Evolutionary conservation across 805 yeast species (phyloP), one percentile per base, ranked within the genome.

Genomic region (Saturnispora quitensis): DNA sequence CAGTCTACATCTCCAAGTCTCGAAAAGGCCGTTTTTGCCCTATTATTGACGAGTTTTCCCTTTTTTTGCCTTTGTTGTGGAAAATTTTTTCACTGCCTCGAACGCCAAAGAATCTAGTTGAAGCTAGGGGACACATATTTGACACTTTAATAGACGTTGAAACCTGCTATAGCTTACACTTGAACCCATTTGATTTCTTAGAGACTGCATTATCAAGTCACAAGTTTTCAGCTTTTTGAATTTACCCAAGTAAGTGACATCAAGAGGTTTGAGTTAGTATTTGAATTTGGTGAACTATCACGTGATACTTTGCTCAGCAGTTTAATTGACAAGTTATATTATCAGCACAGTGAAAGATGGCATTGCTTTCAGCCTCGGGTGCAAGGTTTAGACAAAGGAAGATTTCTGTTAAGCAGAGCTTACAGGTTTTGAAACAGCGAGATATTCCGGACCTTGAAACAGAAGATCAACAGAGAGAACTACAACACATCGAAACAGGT

Each of bases 371-470:
- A 35, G 64, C 70, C 43, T 73, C 80, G 22, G 78, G 80, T 50
- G 85, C 91, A 42, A 73, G 97, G 55, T 90, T 90, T 69, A 82
- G 99, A 58, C 97, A 91, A 73, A 78, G 98, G 54, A 93, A 93
- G 70, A 90, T 91, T 58, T 85, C 95, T 46, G 93, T 90, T 46
- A 93, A 90, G 67, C 96, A 89, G 65, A 81, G 86, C 10, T 76
- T 91, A 53, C 84, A 83, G 54, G 83, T 91, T 8, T 77, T 83
- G 64, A 77, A 78, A 63, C 95, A 88, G 59, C 72, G 74, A 51
- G 97, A 91, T 61, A 70, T 91, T 48, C 91, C 96, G 1, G 86
- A 86, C 57, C 65, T 83, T 44, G 96, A 89, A 56, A 78, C 82
- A 25, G 86, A 81, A 51, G 86, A 80, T 53, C 86, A 82, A 60